A percentile compares a stretch with the other conserved stretches of the same genome.
Conservation (phyloP, 148 eudicot genomes). For the Persicaria maculosa region DNA sequence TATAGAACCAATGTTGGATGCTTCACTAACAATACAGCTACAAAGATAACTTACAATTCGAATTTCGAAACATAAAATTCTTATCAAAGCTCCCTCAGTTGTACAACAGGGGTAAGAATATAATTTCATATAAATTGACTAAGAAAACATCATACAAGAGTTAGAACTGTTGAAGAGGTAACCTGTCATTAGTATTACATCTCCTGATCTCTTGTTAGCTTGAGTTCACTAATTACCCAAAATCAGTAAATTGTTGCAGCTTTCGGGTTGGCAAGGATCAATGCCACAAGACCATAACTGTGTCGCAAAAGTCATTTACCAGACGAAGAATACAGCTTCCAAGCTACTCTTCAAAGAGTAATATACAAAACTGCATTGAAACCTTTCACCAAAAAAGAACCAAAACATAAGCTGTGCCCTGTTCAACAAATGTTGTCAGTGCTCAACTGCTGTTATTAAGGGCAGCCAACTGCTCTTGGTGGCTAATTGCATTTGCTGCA, state of each 20-base stretch:
- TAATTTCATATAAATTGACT: neutral
- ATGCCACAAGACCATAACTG: neutral
- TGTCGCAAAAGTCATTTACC: neutral
- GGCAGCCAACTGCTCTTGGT: slow-evolving; percentile 35
- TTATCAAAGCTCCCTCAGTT: neutral
- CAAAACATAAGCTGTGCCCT: neutral
- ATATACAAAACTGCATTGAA: slow-evolving; percentile 10
- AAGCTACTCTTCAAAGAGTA: neutral
- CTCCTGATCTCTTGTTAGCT: slow-evolving; percentile 5
- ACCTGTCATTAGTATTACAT: neutral
- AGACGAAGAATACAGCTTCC: slow-evolving; percentile 7
- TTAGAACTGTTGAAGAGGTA: neutral
- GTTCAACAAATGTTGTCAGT: neutral
- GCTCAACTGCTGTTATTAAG: slow-evolving; percentile 16
- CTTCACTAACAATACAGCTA: neutral
- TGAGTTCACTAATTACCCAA: neutral
- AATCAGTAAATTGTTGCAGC: neutral
- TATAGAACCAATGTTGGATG: neutral
- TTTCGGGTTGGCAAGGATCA: neutral
- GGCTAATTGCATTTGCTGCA: slow-evolving; percentile 64
- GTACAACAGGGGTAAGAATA: slow-evolving; percentile 2
- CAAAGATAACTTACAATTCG: neutral
- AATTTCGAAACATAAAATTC: neutral
- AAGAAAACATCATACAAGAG: slow-evolving; percentile 1
- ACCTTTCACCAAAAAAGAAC: neutral